Evolutionary conservation across 78 protist species (phyloP).

Genomic region (Corallochytrium limacisporum): DNA sequence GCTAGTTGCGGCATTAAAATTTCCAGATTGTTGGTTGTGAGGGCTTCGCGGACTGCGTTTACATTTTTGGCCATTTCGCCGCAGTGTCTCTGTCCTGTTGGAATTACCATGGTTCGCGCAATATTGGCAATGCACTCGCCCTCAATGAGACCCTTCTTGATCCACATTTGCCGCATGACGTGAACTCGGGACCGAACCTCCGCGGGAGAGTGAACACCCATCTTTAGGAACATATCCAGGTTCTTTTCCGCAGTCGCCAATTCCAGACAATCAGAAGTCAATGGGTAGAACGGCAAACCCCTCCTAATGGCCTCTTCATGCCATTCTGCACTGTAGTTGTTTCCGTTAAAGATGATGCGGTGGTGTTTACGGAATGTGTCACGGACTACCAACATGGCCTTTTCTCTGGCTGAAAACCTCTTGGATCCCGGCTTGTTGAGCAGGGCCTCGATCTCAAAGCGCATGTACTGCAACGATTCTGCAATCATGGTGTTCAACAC

Average conservation of each 20-base stretch:
- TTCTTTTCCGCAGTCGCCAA: slow-evolving; percentile 46
- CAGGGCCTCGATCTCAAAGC: slow-evolving; percentile 11
- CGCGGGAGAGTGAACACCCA: slow-evolving; percentile 25
- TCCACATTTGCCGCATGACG: slow-evolving; percentile 37
- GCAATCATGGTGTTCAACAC: slow-evolving; percentile 44
- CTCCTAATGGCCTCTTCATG: slow-evolving; percentile 42
- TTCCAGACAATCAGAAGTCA: slow-evolving; percentile 43
- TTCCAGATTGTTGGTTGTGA: too few relatives aligned
- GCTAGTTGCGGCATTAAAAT: too few relatives aligned
- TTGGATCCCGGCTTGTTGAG: neutral
- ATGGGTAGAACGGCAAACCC: slow-evolving; percentile 41
- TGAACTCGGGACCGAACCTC: slow-evolving; percentile 43
- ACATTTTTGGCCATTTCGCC: too few relatives aligned
- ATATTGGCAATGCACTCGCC: slow-evolving; percentile 42
- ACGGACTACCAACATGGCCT: slow-evolving; percentile 28
- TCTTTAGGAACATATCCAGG: slow-evolving; percentile 41
- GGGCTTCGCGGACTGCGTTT: too few relatives aligned
- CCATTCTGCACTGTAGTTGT: slow-evolving; percentile 68
- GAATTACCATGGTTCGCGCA: too few relatives aligned
- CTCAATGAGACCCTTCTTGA: slow-evolving; percentile 52
- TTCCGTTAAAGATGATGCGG: slow-evolving; percentile 68
- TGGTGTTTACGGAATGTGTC: slow-evolving; percentile 38
- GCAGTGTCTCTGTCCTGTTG: too few relatives aligned
- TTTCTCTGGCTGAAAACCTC: slow-evolving; percentile 5
- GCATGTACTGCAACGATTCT: slow-evolving; percentile 32